These are phyloP conservation scores for Rhodotorula sp. DNA, from an alignment of 1,284 basidiomycete species.

Conservation along the genomic window DNA sequence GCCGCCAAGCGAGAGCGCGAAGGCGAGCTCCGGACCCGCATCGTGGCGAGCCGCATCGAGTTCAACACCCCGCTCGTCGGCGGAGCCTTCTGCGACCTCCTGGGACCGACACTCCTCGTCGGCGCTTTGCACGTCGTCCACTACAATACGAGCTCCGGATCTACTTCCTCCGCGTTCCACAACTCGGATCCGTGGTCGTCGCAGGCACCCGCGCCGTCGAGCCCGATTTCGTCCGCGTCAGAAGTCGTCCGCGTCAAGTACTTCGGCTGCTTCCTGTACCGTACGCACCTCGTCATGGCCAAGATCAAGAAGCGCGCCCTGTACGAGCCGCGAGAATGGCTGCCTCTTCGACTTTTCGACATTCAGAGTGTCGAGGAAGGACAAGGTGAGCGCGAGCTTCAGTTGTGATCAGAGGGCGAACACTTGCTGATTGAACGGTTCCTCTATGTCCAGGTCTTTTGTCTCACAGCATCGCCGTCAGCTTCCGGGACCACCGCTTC, in stretches of 20 bases:
- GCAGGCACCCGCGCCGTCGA: background rate
- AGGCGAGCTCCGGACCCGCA: conserved; percentile 39
- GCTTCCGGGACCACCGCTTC: conserved; percentile 65
- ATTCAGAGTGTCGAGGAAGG: conserved; percentile 41
- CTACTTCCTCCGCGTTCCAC: too few relatives aligned
- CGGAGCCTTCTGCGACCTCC: conserved; percentile 35
- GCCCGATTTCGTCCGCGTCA: too few relatives aligned
- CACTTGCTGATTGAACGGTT: conserved; percentile 3
- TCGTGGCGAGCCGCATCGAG: conserved; percentile 42
- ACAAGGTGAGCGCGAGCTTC: conserved; percentile 36
- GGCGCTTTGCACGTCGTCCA: conserved; percentile 40
- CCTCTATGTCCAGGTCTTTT: conserved; percentile 60
- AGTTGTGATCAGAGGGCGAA: background rate
- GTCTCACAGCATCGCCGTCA: conserved; percentile 75
- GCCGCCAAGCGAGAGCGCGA: conserved; percentile 39
- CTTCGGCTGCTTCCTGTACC: conserved; percentile 71
- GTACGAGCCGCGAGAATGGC: conserved; percentile 86
- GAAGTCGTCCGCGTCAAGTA: conserved; percentile 48
- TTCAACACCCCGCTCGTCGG: conserved; percentile 31
- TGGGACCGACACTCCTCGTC: conserved; percentile 42
- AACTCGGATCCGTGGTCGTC: background rate
- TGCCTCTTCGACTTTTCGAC: conserved; percentile 58
- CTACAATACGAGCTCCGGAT: background rate
- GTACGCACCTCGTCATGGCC: conserved; percentile 78
- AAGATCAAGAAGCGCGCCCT: conserved; percentile 73